phyloP scores from a whole-genome alignment of 331 rosid species.

The Pyrus hybrid region DNA sequence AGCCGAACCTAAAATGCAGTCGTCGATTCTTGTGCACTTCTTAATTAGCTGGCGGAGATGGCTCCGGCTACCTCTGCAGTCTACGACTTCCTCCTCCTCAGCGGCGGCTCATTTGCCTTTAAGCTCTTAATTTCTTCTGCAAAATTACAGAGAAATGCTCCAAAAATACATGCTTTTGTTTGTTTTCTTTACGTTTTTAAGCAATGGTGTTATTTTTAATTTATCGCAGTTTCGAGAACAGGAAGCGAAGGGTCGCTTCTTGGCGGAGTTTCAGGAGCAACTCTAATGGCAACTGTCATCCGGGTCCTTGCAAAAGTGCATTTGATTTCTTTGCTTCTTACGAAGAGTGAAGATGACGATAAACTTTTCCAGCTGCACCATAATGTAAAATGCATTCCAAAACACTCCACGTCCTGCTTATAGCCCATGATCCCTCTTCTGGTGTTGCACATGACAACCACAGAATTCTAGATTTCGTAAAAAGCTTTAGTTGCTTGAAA shows the following conservation, averaged over 20 bases:
- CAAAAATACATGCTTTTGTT: background rate
- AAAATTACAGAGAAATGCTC: background rate
- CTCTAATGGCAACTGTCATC: constrained; percentile 12
- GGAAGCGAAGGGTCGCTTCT: constrained; percentile 29
- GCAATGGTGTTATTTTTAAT: background rate
- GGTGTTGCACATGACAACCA: background rate
- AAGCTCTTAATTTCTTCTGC: background rate
- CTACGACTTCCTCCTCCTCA: constrained; percentile 17
- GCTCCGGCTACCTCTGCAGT: constrained; percentile 14
- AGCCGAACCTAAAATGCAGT: background rate
- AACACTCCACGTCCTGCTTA: background rate
- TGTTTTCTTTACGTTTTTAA: background rate
- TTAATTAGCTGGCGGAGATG: background rate
- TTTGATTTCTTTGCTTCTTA: background rate
- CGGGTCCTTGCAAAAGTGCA: background rate
- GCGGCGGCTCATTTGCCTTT: constrained; percentile 27
- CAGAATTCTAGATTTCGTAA: background rate
- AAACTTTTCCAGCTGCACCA: too few species aligned
- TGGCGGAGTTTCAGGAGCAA: constrained; percentile 23
- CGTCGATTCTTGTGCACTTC: constrained; percentile 4
- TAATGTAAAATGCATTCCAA: background rate
- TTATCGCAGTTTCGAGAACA: constrained; percentile 8
- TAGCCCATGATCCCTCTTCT: background rate
- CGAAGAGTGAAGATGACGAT: too few species aligned
- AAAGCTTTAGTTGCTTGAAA: background rate